Conservation (phyloP, 257 asterid genomes). For the Ballota nigra region DNA sequence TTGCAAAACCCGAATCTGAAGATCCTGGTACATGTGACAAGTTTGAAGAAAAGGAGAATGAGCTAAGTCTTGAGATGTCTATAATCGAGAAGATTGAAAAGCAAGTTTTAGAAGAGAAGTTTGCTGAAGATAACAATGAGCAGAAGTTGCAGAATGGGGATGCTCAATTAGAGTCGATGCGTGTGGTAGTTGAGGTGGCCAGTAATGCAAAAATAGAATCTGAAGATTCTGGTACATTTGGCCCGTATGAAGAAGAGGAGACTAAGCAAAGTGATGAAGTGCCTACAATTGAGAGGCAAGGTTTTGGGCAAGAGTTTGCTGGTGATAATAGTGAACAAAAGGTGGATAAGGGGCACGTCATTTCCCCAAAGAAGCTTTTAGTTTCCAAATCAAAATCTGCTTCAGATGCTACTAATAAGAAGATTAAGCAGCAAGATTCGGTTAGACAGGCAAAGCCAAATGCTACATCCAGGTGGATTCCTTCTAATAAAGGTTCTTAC, state of each 20-base stretch:
- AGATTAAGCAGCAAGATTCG: conserved; percentile 62
- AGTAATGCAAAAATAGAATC: conserved; percentile 24
- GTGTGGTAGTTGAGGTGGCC: conserved; percentile 30
- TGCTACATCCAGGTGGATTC: conserved; percentile 88
- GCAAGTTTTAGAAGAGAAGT: conserved; percentile 43
- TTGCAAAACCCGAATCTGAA: conserved; percentile 21
- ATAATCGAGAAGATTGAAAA: conserved; percentile 30
- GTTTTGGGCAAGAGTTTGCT: conserved; percentile 39
- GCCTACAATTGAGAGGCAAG: conserved; percentile 41
- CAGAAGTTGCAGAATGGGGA: conserved; percentile 35
- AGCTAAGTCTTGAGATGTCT: conserved; percentile 36
- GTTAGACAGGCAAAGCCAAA: conserved; percentile 67
- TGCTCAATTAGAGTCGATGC: conserved; percentile 22
- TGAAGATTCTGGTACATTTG: not conserved
- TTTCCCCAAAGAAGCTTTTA: conserved; percentile 41
- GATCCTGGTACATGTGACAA: conserved; percentile 19
- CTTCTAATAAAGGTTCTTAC: conserved; percentile 85
- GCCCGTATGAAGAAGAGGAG: conserved; percentile 26
- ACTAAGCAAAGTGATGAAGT: conserved; percentile 40
- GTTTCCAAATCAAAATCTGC: conserved; percentile 42
- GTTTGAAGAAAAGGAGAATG: conserved; percentile 39
- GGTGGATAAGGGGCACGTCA: conserved; percentile 45
- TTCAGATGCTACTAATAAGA: conserved; percentile 52
- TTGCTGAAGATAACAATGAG: conserved; percentile 39
- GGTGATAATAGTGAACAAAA: conserved; percentile 44